phyloP scores from a whole-genome alignment of 371 early-diverging fungal species.

The Mortierella sp. region DNA sequence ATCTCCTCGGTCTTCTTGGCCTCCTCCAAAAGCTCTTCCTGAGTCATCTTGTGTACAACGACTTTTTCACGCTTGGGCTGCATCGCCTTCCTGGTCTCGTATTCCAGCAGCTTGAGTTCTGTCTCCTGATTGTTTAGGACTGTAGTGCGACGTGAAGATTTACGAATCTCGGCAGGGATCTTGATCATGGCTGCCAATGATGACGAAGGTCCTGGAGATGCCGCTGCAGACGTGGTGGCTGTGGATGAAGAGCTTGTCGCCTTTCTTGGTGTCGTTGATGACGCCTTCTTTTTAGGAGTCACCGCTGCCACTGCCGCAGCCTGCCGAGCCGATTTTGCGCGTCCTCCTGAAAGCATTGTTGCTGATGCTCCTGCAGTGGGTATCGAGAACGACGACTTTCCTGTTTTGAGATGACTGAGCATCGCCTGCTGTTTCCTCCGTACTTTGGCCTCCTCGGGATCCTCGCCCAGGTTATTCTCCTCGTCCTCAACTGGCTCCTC shows the following conservation, averaged over 20 bases:
- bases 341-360: neutral
- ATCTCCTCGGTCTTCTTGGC: constrained; percentile 71
- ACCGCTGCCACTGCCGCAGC: constrained; percentile 12
- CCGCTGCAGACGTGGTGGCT: constrained; percentile 26
- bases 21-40: constrained; percentile 72
- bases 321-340: constrained; percentile 18
- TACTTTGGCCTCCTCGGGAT: constrained; percentile 61
- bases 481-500: constrained; percentile 71
- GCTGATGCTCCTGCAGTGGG: constrained; percentile 20
- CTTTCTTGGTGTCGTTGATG: constrained; percentile 2
- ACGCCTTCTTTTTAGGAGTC: constrained; percentile 7
- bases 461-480: constrained; percentile 59
- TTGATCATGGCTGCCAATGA: constrained; percentile 27
- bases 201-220: constrained; percentile 21
- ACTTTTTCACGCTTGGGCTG: constrained; percentile 66
- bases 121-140: constrained; percentile 66
- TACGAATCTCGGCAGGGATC: constrained; percentile 60
- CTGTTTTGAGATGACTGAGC: constrained; percentile 48
- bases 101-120: constrained; percentile 66
- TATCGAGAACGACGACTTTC: constrained; percentile 45
- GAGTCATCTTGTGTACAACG: constrained; percentile 63
- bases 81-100: constrained; percentile 62
- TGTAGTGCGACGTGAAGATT: constrained; percentile 70
- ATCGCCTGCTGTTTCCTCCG: constrained; percentile 52
- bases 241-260: constrained; percentile 16